Percentiles rank a stretch among this genome's conserved stretches.
These are phyloP conservation scores for Mortierella alpina DNA, from an alignment of 192 early-diverging fungal genomes.

Conservation along the genomic window DNA sequence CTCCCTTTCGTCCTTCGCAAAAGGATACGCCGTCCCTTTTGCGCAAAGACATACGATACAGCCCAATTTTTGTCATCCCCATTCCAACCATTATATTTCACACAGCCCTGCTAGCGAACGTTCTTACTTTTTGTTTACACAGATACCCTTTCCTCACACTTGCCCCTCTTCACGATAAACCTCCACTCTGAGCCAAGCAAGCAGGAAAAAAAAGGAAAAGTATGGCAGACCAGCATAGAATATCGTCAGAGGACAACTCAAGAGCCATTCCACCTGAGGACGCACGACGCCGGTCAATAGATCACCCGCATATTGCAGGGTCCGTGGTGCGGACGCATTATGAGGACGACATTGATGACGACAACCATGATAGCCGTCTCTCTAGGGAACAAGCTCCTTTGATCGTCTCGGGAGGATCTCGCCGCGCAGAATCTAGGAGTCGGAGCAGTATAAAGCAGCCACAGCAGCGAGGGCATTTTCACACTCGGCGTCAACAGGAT, in stretches of 20 bases:
- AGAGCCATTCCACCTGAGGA: background rate
- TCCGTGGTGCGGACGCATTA: constrained; percentile 29
- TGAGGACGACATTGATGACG: constrained; percentile 19
- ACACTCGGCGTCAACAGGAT: background rate
- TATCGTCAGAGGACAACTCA: background rate
- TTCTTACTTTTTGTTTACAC: no score
- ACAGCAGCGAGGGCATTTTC: background rate
- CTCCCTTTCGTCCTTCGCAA: background rate
- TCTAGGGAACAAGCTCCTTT: constrained; percentile 4
- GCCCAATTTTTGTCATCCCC: no score
- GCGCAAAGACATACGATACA: no score
- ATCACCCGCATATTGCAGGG: background rate
- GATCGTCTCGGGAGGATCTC: background rate
- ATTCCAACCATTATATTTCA: no score
- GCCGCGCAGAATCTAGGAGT: background rate
- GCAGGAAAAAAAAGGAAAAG: no score
- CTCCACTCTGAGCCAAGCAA: no score
- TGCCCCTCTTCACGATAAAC: no score
- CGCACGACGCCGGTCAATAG: no score
- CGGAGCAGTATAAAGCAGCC: background rate
- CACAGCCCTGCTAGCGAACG: no score
- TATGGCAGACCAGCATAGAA: background rate
- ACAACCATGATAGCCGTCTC: background rate
- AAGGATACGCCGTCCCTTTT: no score
- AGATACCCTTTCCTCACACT: no score